phyloP scores from a whole-genome alignment of 2,329 filamentous ascomycete species.

The Aspergillus brasiliensis region DNA sequence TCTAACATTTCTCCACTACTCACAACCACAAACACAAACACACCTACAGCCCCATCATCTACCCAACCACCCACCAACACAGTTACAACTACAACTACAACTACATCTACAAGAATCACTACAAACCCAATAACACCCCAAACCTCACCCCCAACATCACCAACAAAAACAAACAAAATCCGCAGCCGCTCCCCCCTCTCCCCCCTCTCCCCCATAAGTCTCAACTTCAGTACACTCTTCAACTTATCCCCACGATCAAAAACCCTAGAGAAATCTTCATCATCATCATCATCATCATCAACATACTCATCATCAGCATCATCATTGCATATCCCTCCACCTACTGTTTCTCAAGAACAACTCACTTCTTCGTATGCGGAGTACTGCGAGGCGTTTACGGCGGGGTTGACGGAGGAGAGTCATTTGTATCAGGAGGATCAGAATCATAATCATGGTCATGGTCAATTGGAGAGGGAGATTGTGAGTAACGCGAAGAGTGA shows the following conservation, averaged over 20 bases:
- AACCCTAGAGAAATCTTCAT: background rate
- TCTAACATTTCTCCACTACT: too few species aligned
- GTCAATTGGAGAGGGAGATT: too few species aligned
- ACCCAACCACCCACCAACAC: too few species aligned
- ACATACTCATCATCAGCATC: background rate
- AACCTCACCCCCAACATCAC: background rate
- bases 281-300: background rate
- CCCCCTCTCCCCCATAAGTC: background rate
- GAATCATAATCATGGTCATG: too few species aligned
- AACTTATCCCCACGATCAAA: background rate
- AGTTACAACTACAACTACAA: too few species aligned
- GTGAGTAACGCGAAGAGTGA: background rate
- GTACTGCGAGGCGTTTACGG: slow-evolving; percentile 17
- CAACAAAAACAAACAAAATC: background rate
- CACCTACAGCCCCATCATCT: too few species aligned
- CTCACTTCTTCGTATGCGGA: slow-evolving; percentile 14
- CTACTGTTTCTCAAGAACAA: background rate
- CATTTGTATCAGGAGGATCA: background rate
- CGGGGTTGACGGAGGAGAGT: slow-evolving; percentile 1
- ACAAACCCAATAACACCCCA: too few species aligned
- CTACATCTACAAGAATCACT: too few species aligned
- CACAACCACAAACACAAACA: background rate
- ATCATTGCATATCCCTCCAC: too few species aligned
- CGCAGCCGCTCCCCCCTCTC: too few species aligned
- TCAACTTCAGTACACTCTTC: background rate